Percentiles rank a stretch among this genome's conserved stretches.
Evolutionary conservation across 2,329 filamentous ascomycete species (phyloP).

Genomic region (Aureobasidium vineae): DNA sequence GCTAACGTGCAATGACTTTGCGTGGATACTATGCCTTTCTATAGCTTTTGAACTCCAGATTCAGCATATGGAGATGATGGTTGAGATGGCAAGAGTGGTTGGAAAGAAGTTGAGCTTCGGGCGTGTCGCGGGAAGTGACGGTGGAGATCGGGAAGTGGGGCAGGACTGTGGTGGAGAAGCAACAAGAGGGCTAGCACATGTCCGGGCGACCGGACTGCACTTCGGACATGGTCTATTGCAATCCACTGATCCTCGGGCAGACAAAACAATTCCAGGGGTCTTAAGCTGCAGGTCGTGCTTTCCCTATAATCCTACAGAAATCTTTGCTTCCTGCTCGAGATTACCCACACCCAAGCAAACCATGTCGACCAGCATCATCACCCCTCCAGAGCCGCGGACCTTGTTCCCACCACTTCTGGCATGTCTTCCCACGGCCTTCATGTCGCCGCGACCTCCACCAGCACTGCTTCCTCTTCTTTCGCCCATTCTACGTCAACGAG

Average conservation of each 20-base stretch:
- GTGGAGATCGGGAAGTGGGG: neutral
- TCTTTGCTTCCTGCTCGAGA: neutral
- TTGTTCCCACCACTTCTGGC: slow-evolving; percentile 63
- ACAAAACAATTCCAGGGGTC: too few species aligned
- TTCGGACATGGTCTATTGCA: neutral
- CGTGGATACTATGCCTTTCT: neutral
- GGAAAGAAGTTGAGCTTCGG: neutral
- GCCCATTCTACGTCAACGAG: slow-evolving; percentile 61
- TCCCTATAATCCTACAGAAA: neutral
- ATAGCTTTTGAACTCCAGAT: neutral
- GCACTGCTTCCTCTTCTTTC: slow-evolving; percentile 61
- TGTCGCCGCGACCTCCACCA: slow-evolving; percentile 59
- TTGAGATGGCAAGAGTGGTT: neutral
- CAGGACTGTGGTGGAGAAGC: slow-evolving; percentile 3
- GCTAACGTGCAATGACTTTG: neutral
- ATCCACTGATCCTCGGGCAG: slow-evolving; percentile 7
- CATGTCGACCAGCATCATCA: slow-evolving; percentile 44
- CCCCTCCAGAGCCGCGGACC: slow-evolving; percentile 54
- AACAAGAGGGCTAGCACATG: neutral
- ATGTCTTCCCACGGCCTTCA: slow-evolving; percentile 61
- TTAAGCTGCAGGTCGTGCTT: neutral
- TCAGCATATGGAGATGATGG: neutral
- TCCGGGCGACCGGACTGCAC: neutral
- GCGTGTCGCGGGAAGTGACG: neutral
- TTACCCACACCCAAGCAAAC: neutral